Base-by-base conservation (phyloP, 2,329 filamentous ascomycete genomes). In the Paraconiothyrium sp. region DNA sequence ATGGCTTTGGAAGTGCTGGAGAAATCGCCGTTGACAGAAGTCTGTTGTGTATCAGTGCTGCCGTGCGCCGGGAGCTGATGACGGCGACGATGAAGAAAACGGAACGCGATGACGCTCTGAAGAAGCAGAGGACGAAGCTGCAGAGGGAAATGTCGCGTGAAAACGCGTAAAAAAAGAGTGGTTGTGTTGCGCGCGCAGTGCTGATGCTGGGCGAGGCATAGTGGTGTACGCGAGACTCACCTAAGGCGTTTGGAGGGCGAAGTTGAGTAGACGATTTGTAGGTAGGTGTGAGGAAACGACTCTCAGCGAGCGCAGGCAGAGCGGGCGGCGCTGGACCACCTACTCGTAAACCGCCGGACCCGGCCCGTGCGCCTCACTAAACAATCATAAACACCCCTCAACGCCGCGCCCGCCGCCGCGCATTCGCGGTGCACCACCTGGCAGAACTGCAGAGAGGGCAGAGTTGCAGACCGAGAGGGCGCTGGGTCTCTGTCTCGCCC, bases 161-260 rank as follows among this genome's bases (percentile, higher is more conserved):
- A 75, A 75, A 78, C 66, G 73, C 71, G 73, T 68, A 59, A 57
- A 70, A 73, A 74, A 72, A 69, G 61, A 63, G 65, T 64, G 66
- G 71, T 70, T 69, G 68, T 65, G 67, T 64, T 67, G 69, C 63
- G 66, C 62, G 67, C 32, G 61, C 60, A 44, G 62, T 67, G 66
- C 61, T 69, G 67, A 61, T 60, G 57, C 54, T 61, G 62, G 54
- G 65, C 64, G 60, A 60, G 56, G 61, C 37, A 61, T 61, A 60
- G 52, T 61, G 50, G 62, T 66, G 72, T 56, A 56, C n/a, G 67
- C 72, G 74, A 74, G 65, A 77, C 75, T 72, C 64, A 76, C 75
- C 71, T 71, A 69, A 70, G 57, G 65, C 62, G 62, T 61, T 16
- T 65, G 70, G 68, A 67, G 68, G 69, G 68, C 59, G 54, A 61